Base-by-base conservation (phyloP, 495 filamentous ascomycete species). In the Penicillium angulare region DNA sequence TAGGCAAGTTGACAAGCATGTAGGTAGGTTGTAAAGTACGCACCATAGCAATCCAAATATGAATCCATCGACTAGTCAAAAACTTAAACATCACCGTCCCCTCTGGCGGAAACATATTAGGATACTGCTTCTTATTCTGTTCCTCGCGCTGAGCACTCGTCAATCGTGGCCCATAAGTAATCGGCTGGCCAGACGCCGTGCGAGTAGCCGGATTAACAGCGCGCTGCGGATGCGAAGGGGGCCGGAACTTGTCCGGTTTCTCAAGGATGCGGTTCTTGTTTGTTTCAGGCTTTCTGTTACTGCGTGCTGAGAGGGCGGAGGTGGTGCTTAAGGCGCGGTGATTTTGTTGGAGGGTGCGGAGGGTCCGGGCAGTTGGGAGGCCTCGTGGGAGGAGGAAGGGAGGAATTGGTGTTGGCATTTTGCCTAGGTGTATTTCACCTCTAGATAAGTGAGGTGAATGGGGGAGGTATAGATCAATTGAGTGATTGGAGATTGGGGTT, bases 241-340 rank as follows among this genome's bases (percentile, higher is more conserved):
- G 91, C 42, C 84, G 86, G 74, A 93, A 95, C 52, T 84, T 84
- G 53, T 86, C 80, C 3, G 91, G 91, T 65, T 93, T 86, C 46
- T 81, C 84, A 50, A 96, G 86, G 1, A 87, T 76, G 41, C 78
- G 72, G 16, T 77, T 79, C 55, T 85, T 85, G 45, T 57, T 38
- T 21, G 49, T 51, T 16, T 46, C 32, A 20, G 26, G 35, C 31
- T 41, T 34, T 42, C 59, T 43, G 32, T 26, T 40, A 53, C 48
- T n/a, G 27, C 55, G 29, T 22, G 53, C 21, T 27, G 57, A 66
- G 56, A 64, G 58, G 60, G 52, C 60, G 48, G 62, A 61, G 58
- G 13, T 57, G 8, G 29, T 44, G n/a, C 32, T 27, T 9, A 29
- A 32, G 38, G 17, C 29, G 43, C 29, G 24, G 24, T 16, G 22